Conservation (phyloP, 805 yeast species). For the Yamadazyma sp. region DNA sequence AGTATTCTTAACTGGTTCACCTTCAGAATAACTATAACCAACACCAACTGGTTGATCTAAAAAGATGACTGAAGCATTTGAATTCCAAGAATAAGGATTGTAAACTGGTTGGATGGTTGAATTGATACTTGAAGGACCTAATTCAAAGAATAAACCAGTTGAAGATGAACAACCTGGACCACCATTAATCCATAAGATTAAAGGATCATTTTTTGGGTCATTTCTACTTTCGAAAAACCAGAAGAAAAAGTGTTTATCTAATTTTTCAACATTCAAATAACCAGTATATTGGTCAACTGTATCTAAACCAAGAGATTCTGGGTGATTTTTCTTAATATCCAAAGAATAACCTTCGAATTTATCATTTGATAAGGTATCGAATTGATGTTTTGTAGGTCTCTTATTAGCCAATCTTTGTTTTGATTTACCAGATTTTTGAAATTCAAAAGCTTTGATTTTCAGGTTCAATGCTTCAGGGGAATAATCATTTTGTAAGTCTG, state of each 20-base stretch:
- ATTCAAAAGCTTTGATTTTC: conserved; percentile 7
- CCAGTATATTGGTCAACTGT: conserved; percentile 38
- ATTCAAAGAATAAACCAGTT: conserved; percentile 86
- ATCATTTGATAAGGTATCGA: conserved; percentile 18
- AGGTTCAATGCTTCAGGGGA: conserved; percentile 9
- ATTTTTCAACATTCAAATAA: conserved; percentile 32
- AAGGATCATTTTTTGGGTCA: conserved; percentile 82
- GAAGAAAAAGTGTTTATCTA: conserved; percentile 77
- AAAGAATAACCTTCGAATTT: conserved; percentile 25
- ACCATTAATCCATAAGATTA: conserved; percentile 89
- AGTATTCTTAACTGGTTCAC: conserved; percentile 61
- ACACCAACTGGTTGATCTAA: conserved; percentile 93
- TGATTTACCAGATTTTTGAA: background rate
- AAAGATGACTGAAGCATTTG: conserved; percentile 84
- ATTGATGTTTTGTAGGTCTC: conserved; percentile 5
- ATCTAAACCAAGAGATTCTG: conserved; percentile 36
- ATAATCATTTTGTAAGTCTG: conserved; percentile 11
- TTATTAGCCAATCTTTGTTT: too few relatives aligned
- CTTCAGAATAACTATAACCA: conserved; percentile 78
- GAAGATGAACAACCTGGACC: conserved; percentile 96
- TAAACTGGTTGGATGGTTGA: conserved; percentile 62
- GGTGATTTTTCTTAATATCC: conserved; percentile 30
- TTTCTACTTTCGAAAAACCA: conserved; percentile 93
- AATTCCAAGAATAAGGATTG: conserved; percentile 90
- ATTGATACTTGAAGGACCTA: conserved; percentile 82